Conservation (phyloP, 2,329 filamentous ascomycete genomes). For the Hyphodiscus sp. region DNA sequence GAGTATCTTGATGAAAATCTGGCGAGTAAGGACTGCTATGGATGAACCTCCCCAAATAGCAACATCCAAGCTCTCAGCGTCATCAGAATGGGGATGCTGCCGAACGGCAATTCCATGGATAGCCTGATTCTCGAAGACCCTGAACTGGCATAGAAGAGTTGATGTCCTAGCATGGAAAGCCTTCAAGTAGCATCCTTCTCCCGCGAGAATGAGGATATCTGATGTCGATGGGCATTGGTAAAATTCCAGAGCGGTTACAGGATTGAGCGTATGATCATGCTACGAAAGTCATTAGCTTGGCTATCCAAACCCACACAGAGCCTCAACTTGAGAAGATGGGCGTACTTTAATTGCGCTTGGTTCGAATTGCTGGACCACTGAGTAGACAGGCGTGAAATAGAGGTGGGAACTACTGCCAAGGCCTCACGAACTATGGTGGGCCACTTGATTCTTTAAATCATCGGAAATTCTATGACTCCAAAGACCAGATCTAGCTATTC, state of each 20-base stretch:
- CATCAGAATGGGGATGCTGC: constrained; percentile 9
- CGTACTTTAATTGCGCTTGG: no score
- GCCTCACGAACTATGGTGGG: no score
- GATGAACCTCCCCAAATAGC: constrained; percentile 67
- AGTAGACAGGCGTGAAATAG: no score
- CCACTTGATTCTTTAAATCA: no score
- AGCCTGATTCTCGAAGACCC: constrained; percentile 59
- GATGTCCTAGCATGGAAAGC: constrained; percentile 38
- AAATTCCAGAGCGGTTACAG: constrained; percentile 55
- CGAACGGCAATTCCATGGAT: constrained; percentile 65
- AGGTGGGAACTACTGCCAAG: no score
- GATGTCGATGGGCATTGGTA: constrained; percentile 28
- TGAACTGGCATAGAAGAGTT: constrained; percentile 35
- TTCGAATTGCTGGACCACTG: no score
- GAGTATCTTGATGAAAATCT: constrained; percentile 15
- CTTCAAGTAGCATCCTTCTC: constrained; percentile 52
- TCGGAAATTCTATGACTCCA: no score
- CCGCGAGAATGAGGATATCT: constrained; percentile 45
- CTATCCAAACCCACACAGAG: background rate
- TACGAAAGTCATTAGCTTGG: constrained; percentile 3
- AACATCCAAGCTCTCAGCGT: constrained; percentile 28
- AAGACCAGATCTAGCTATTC: no score
- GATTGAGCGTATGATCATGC: constrained; percentile 33
- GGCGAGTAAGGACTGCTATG: constrained; percentile 32
- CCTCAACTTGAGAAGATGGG: background rate